Base-by-base conservation (phyloP, 2,329 filamentous ascomycete species). In the Diaporthe citrichinensis region DNA sequence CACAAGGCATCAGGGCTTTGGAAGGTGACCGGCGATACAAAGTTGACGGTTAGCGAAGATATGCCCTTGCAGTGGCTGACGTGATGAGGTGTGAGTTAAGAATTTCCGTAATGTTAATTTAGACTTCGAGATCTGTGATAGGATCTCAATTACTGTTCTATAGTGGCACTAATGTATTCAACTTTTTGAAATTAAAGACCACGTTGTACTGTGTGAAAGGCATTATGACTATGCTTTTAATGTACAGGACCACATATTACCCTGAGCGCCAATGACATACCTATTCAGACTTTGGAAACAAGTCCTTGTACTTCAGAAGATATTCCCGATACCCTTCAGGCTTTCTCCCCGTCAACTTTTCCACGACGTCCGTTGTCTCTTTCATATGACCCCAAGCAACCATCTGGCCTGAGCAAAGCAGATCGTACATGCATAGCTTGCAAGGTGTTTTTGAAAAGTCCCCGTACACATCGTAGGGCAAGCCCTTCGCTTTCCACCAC, bases 341-440 rank as follows among this genome's bases (percentile, higher is more conserved):
- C 69, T 77, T 77, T 20, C 44, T 61, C 5, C 76, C 76, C 23
- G 76, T 77, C 62, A 77, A 41, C n/a, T 51, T 55, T 41, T 77
- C 76, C n/a, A 77, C 76, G 6, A 69, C 67, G 6, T 75, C 76
- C 17, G 74, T 72, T 14, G 73, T 74, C 55, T 77, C 39, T 2
- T 49, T 51, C 76, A 77, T 71, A 20, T 75, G 65, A 4, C 76
- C 73, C 39, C 46, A 62, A 17, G 62, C 46, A 12, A 77, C 73
- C 62, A 77, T 75, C 49, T 78, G 75, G 12, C 78, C 78, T 46
- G 73, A 78, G 61, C 76, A 77, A 3, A 77, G 61, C 62, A 79
- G 46, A 44, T 79, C 78, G 28, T 75, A 73, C 49, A 78, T 72
- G 57, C 78, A 78, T n/a, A 79, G 31, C 72, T 77, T 78, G 61